Evolutionary conservation across 2,329 filamentous ascomycete genomes (phyloP), one percentile per base, ranked within the genome.

Genomic region (Alternaria ventricosa): DNA sequence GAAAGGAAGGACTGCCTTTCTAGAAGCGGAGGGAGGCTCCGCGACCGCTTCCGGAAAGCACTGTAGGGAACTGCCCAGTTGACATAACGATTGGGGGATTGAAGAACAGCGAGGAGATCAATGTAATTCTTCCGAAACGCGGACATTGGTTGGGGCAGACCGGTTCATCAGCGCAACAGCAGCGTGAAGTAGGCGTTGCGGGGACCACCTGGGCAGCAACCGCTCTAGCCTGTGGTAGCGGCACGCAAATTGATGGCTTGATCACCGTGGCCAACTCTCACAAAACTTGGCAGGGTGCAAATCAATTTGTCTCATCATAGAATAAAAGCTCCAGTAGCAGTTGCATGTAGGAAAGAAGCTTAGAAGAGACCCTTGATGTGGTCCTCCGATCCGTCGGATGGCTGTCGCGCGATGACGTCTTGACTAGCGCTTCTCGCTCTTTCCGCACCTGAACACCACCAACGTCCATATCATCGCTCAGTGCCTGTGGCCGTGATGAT

Each of bases 331-430:
- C 36, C 9, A 18, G 8, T 11, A 11, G 36, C 15, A 41, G 18
- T 41, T 18, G 9, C 9, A 41, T 18, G 33, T 41, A 41, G n/a
- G n/a, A 41, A 11, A 41, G 15, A 41, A 41, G 36, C 36, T 41
- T 1, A n/a, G 36, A 41, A 0, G 7, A 36, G 33, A 36, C 33
- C 33, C 15, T 36, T 36, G 4, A 10, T 36, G 33, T 36, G 4
- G 15, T n/a, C 33, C 15, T 36, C 33, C 33, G 20, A 18, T 43
- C 51, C 8, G 15, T 41, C 11, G 25, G 47, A 33, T 22, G 22
- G 23, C 51, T 30, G 23, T 41, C 45, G 50, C 23, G 51, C 28
- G 8, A 58, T 62, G 57, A 55, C 60, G 43, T 59, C 55, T 55
- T 18, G 12, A 4, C 11, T 27, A 43, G 28, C 41, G 13, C 28